Evolutionary conservation across 305 asterid genomes (phyloP).

Genomic region (Fraxinus dipetala): DNA sequence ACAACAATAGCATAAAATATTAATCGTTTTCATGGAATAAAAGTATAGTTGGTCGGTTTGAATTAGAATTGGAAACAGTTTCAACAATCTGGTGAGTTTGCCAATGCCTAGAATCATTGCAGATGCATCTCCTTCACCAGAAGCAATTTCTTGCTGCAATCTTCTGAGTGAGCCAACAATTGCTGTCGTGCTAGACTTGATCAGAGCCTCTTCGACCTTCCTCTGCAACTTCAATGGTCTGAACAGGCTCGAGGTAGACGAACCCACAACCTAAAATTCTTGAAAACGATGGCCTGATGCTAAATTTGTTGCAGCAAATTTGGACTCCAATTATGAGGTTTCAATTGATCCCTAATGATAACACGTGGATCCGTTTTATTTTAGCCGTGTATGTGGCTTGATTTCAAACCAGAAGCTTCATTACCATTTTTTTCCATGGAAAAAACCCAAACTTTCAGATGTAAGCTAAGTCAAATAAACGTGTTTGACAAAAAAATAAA

Average conservation of each 20-base stretch:
- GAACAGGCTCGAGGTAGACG: not conserved
- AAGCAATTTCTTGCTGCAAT: conserved; percentile 23
- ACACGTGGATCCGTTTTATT: not conserved
- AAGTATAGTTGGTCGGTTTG: not conserved
- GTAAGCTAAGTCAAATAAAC: not conserved
- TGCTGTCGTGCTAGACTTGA: conserved; percentile 26
- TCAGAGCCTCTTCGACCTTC: not conserved
- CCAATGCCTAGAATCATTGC: conserved; percentile 22
- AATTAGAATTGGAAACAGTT: not conserved
- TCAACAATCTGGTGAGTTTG: conserved; percentile 23
- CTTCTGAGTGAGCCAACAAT: conserved; percentile 30
- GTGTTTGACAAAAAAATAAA: not conserved
- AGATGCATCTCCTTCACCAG: conserved; percentile 22
- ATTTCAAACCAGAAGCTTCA: not conserved
- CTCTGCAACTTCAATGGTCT: conserved; percentile 37
- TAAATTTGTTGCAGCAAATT: not conserved
- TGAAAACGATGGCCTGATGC: not conserved
- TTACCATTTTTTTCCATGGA: not conserved
- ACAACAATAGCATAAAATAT: not conserved
- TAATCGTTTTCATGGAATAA: not conserved
- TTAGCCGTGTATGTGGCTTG: not conserved
- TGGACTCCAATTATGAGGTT: conserved; percentile 2
- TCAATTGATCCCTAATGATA: not conserved
- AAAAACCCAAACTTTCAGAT: not conserved
- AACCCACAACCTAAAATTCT: conserved; percentile 14